Percentiles rank a stretch among this genome's conserved stretches.
Evolutionary conservation across 108 stramenopile genomes (phyloP).

Genomic region (Craspedostauros australis): DNA sequence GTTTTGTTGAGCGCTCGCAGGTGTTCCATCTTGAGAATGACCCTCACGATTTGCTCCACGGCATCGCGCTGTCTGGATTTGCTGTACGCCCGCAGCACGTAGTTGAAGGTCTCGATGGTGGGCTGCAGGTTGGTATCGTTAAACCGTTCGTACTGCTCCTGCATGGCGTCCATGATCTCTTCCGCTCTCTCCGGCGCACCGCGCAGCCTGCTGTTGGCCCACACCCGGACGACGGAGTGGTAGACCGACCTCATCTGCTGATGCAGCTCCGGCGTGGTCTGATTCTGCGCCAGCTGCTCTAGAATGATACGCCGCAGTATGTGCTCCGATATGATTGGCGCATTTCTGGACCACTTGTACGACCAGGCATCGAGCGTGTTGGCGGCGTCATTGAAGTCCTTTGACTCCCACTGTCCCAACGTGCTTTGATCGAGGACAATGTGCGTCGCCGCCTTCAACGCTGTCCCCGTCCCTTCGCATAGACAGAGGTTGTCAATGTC

Average conservation of each 20-base stretch:
- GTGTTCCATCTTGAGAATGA: conserved; percentile 8
- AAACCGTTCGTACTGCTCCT: conserved; percentile 4
- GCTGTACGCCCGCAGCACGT: conserved; percentile 9
- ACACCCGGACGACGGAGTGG: conserved; percentile 12
- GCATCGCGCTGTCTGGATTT: conserved; percentile 6
- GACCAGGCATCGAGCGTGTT: too few species aligned
- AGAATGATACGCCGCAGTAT: conserved; percentile 11
- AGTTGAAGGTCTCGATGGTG: conserved; percentile 15
- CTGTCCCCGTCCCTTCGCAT: background rate
- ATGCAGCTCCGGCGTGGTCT: background rate
- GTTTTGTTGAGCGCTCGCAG: conserved; percentile 6
- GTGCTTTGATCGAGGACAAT: background rate
- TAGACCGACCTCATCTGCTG: conserved; percentile 12
- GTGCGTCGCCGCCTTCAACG: background rate
- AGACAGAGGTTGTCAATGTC: background rate
- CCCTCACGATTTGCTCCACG: conserved; percentile 6
- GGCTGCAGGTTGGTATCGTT: conserved; percentile 13
- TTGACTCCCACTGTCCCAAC: background rate
- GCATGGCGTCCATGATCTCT: conserved; percentile 23
- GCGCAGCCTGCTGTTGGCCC: conserved; percentile 16
- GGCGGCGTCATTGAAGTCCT: too few species aligned
- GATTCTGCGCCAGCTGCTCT: conserved; percentile 12
- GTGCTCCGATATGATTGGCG: conserved; percentile 5
- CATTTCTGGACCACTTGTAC: too few species aligned
- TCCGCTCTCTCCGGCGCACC: conserved; percentile 15